A percentile compares a stretch with the other conserved stretches of the same genome.
phyloP scores from a whole-genome alignment of 345 rosid genomes.

The Mallotus nudiflorus region DNA sequence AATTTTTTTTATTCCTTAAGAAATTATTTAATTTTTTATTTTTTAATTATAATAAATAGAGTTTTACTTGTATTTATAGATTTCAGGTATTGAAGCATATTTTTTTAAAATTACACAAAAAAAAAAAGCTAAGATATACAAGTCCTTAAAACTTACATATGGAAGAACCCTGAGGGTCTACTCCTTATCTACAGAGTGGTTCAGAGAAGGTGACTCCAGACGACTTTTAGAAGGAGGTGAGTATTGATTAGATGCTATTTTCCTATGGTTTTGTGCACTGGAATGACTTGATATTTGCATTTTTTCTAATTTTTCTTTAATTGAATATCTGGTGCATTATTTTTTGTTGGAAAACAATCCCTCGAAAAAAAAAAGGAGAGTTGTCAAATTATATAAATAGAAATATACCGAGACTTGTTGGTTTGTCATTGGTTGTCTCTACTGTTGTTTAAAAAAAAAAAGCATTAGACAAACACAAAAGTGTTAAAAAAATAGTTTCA shows the following conservation, averaged over 20 bases:
- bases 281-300: background rate
- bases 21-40: no score
- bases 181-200: conserved; percentile 81
- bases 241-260: background rate
- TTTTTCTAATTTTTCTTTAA: background rate
- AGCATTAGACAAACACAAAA: no score
- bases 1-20: no score
- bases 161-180: conserved; percentile 98
- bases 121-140: no score
- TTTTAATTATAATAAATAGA: no score
- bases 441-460: no score
- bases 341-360: background rate
- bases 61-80: no score
- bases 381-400: background rate
- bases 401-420: background rate
- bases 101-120: no score
- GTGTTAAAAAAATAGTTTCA: no score
- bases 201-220: conserved; percentile 59
- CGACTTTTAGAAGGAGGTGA: conserved; percentile 35
- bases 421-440: no score
- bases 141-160: conserved; percentile 81
- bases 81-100: no score
- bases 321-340: background rate
- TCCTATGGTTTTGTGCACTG: background rate
- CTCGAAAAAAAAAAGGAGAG: background rate